Evolutionary conservation across 495 filamentous ascomycete genomes (phyloP).

Genomic region (Filosporella fistucella): DNA sequence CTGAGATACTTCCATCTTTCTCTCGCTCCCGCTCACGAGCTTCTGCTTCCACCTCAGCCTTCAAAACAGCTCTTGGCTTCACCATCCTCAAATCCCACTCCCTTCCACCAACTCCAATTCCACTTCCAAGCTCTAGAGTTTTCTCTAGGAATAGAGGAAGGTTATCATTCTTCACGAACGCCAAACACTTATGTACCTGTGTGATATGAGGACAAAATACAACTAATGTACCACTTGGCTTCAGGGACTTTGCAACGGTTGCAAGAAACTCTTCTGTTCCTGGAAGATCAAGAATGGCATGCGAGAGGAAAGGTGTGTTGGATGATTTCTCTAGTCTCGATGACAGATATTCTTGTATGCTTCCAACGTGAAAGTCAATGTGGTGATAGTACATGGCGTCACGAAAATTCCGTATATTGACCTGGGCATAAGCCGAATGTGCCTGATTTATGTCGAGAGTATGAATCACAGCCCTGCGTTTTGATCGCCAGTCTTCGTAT

Average conservation of each 20-base stretch:
- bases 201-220: slow-evolving; percentile 75
- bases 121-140: slow-evolving; percentile 59
- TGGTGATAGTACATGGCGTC: slow-evolving; percentile 61
- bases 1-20: neutral
- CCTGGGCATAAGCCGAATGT: slow-evolving; percentile 55
- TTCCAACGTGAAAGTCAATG: slow-evolving; percentile 68
- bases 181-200: slow-evolving; percentile 61
- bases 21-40: slow-evolving; percentile 10
- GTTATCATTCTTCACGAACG: slow-evolving; percentile 39
- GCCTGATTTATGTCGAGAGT: slow-evolving; percentile 58
- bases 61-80: slow-evolving; percentile 28
- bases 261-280: slow-evolving; percentile 52
- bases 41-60: slow-evolving; percentile 11
- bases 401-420: slow-evolving; percentile 59
- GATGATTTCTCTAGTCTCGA: slow-evolving; percentile 36
- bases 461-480: slow-evolving; percentile 64
- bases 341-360: slow-evolving; percentile 57
- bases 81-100: slow-evolving; percentile 64
- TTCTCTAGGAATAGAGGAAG: slow-evolving; percentile 52
- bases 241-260: slow-evolving; percentile 51
- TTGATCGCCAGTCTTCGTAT: slow-evolving; percentile 36
- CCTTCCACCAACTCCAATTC: slow-evolving; percentile 49
- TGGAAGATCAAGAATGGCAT: slow-evolving; percentile 70
- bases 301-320: slow-evolving; percentile 56
- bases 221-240: slow-evolving; percentile 54